Evolutionary conservation across 2,329 filamentous ascomycete genomes (phyloP), one percentile per base, ranked within the genome.

Genomic region (Reticulascus tulasneorum): DNA sequence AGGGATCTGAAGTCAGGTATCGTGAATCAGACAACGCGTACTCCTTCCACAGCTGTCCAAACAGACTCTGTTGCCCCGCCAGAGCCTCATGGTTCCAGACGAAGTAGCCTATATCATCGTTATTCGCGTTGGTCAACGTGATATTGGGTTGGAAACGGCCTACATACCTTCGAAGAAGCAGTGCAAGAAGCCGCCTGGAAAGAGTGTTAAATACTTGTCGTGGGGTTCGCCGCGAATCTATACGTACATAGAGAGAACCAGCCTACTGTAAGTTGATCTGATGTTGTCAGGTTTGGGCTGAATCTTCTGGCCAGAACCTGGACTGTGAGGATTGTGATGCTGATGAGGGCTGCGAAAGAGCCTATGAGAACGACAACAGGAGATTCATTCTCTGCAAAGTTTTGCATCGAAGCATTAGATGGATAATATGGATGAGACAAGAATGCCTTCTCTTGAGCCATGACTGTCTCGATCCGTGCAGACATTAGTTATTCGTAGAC

Each of bases 41-140:
- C 61, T 95, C 89, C 56, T 95, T 95, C 89, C 89, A 95, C 28
- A 94, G 69, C 65, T 95, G 87, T 4, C 83, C 86, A 38, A 90
- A 83, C 7, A 93, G 63, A 36, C 82, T 79, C 55, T 88, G 82
- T 41, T 77, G 77, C 9, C 74, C 67, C 0, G 80, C 77, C 56
- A 95, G 72, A 17, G 64, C 66, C 16, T 67, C 62, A 56, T 86
- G 83, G 55, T 90, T 79, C 45, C 76, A 59, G 44, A 89, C 72
- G 55, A 88, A 94, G 60, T 94, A 94, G 23, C 82, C 78, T 81
- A 27, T 11, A n/a, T n/a, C n/a, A n/a, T n/a, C n/a, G n/a, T n/a
- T n/a, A n/a, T n/a, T n/a, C n/a, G n/a, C n/a, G n/a, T n/a, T n/a
- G n/a, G n/a, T n/a, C n/a, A n/a, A n/a, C n/a, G n/a, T n/a, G n/a